Percentiles rank a stretch among this genome's conserved stretches.
Evolutionary conservation across 176 grass and related monocot species (phyloP).

Genomic region (Tillandsia leiboldiana): DNA sequence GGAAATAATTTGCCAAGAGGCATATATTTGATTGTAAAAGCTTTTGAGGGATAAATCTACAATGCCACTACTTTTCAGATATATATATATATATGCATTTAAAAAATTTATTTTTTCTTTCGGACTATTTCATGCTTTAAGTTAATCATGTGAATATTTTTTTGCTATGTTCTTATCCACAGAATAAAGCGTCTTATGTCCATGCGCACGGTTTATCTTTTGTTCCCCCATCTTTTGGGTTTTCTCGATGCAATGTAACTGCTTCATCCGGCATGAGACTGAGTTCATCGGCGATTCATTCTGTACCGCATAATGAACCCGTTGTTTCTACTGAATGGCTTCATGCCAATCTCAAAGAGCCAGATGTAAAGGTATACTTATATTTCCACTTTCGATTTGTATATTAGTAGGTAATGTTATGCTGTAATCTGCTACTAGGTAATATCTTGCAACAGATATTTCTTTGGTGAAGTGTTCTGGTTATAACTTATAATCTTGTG

Average conservation of each 20-base stretch:
- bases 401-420: neutral
- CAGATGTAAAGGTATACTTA: conserved; percentile 61
- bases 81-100: no score
- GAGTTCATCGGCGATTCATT: conserved; percentile 20
- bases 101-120: no score
- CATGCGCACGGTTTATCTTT: neutral
- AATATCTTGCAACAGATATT: no score
- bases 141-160: neutral
- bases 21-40: no score
- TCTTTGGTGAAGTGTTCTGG: no score
- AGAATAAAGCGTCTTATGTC: neutral
- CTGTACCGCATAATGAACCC: conserved; percentile 40
- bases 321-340: conserved; percentile 89
- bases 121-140: no score
- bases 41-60: no score
- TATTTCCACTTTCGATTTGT: neutral
- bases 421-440: neutral
- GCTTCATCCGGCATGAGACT: neutral
- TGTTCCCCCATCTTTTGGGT: neutral
- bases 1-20: no score
- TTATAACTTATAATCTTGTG: neutral
- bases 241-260: neutral
- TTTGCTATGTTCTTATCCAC: neutral
- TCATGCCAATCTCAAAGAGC: conserved; percentile 67
- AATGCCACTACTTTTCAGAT: no score